A percentile compares a stretch with the other conserved stretches of the same genome.
Conservation (phyloP, 352 stramenopile genomes). For the Globisporangium polare region DNA sequence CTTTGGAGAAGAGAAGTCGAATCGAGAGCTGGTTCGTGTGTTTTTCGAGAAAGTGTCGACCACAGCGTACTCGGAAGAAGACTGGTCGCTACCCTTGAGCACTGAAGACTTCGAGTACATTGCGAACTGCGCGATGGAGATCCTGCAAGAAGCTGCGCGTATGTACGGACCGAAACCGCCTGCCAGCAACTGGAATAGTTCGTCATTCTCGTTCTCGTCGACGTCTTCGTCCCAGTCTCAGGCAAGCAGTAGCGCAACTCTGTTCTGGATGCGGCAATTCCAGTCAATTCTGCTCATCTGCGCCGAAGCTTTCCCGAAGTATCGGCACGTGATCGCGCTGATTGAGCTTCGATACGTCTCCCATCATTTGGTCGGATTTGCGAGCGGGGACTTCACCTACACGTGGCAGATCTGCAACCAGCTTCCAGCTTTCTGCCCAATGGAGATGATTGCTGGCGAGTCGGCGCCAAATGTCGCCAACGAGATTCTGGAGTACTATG, state of each 20-base stretch:
- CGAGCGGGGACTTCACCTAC: conserved; percentile 56
- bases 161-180: conserved; percentile 58
- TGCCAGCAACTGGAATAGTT: conserved; percentile 10
- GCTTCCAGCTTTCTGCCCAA: conserved; percentile 34
- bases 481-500: conserved; percentile 77
- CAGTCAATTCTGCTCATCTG: conserved; percentile 66
- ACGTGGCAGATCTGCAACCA: conserved; percentile 78
- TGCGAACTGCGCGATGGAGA: conserved; percentile 59
- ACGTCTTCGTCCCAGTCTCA: conserved; percentile 36
- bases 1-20: conserved; percentile 70
- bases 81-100: conserved; percentile 43
- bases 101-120: conserved; percentile 45
- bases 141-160: conserved; percentile 67
- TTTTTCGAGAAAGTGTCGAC: conserved; percentile 84
- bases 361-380: conserved; percentile 70
- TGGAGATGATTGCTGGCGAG: conserved; percentile 51
- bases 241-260: conserved; percentile 36
- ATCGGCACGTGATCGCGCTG: conserved; percentile 57
- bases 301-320: conserved; percentile 62
- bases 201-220: conserved; percentile 36
- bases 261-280: conserved; percentile 84
- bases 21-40: conserved; percentile 61
- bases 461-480: conserved; percentile 62
- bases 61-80: conserved; percentile 56
- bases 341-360: conserved; percentile 82